phyloP scores from a whole-genome alignment of 1,284 basidiomycete species.

The Sanghuangporus weigelae region DNA sequence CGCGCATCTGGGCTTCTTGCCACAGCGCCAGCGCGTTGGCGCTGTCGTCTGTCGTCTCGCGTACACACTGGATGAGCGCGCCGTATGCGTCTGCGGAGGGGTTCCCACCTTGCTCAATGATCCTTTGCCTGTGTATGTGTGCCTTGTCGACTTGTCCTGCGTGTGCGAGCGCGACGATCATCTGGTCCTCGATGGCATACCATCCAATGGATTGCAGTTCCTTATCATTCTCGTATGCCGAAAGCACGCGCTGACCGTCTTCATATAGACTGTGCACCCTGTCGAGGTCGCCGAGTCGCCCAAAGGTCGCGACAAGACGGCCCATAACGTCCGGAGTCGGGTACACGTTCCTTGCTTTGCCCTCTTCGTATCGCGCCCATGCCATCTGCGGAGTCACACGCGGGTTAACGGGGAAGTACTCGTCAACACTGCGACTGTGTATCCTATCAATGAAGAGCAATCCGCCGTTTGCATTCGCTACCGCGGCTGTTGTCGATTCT shows the following conservation, averaged over 20 bases:
- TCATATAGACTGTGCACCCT: slow-evolving; percentile 66
- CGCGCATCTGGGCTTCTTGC: slow-evolving; percentile 68
- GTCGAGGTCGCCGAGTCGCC: slow-evolving; percentile 54
- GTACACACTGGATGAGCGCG: slow-evolving; percentile 80
- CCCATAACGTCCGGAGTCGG: slow-evolving; percentile 54
- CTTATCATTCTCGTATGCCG: slow-evolving; percentile 40
- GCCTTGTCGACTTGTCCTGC: slow-evolving; percentile 76
- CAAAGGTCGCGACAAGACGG: slow-evolving; percentile 63
- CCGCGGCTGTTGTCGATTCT: not conserved
- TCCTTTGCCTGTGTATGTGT: slow-evolving; percentile 73
- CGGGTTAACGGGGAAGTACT: slow-evolving; percentile 32
- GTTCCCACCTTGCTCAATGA: slow-evolving; percentile 71
- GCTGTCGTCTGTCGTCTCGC: slow-evolving; percentile 92
- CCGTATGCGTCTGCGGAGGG: slow-evolving; percentile 90
- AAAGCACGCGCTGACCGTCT: slow-evolving; percentile 61
- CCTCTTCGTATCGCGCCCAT: slow-evolving; percentile 36
- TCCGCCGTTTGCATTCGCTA: slow-evolving; percentile 10
- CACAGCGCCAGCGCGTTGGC: slow-evolving; percentile 81
- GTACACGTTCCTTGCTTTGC: slow-evolving; percentile 34
- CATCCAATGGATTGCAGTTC: slow-evolving; percentile 55
- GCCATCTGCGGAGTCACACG: slow-evolving; percentile 27
- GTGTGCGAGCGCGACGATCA: slow-evolving; percentile 83
- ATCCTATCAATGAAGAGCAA: slow-evolving; percentile 25
- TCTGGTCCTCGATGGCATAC: slow-evolving; percentile 79
- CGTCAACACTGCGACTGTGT: slow-evolving; percentile 37